Base-by-base conservation (phyloP, 1,284 basidiomycete species). In the Trichosporon sp. region DNA sequence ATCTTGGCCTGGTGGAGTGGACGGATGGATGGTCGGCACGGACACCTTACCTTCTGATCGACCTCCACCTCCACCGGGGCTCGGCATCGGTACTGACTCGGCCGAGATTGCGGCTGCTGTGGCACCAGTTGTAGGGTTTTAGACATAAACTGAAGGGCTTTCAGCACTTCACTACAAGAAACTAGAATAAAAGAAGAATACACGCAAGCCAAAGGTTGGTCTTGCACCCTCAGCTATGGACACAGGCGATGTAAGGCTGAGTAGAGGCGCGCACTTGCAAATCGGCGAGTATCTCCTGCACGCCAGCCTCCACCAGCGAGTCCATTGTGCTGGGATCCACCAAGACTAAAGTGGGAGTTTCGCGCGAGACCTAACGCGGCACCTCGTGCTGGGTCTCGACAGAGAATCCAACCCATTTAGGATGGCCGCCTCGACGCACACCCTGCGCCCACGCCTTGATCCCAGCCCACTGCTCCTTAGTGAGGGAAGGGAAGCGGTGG, bases 1-100 rank as follows among this genome's bases (percentile, higher is more conserved):
- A 85, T 85, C 10, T 40, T 71, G 37, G 7, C 14, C n/a, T 7
- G 31, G 59, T 10, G 19, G 51, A 54, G 19, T 46, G n/a, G 37
- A 43, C 48, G 26, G 61, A 35, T 4, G 16, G 43, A n/a, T 4
- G 16, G 38, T 40, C n/a, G 8, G 35, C 65, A 66, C 40, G 31
- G 65, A 48, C 43, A 38, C 43, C 12, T 35, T 32, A 63, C 16
- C 51, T 54, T 32, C 32, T 37, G 59, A 63, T 35, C 59, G n/a
- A 37, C 59, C 59, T 63, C 59, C 59, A 63, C 59, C 59, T 54
- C 51, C 51, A 54, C 51, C 21, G n/a, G 16, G 19, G 51, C 51
- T 21, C 51, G 7, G 51, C 19, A 54, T 26, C 26, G 26, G 26
- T 26, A 26, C 26, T 26, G 26, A 26, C 51, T 10, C 51, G 26